phyloP scores from a whole-genome alignment of 2,329 filamentous ascomycete genomes.

The Phialemoniopsis sp. region DNA sequence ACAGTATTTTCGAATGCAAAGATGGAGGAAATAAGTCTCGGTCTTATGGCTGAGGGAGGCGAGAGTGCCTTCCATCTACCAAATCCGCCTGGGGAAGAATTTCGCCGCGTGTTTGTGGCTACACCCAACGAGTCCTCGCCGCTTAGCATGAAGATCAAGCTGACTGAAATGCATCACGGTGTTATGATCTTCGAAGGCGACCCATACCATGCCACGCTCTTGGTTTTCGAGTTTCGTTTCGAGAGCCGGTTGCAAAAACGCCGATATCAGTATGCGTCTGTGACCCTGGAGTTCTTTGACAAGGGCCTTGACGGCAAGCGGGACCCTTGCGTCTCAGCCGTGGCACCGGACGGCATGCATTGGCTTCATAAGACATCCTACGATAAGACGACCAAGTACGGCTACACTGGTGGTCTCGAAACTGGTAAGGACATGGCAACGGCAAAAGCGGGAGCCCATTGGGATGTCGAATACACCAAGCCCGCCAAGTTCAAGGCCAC shows the following conservation, averaged over 20 bases:
- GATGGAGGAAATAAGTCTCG: conserved; percentile 3
- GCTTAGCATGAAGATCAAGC: conserved; percentile 3
- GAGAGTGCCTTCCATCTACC: conserved; percentile 1
- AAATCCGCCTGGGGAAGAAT: not conserved
- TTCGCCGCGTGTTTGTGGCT: conserved; percentile 1
- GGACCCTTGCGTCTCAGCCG: conserved; percentile 1
- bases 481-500: conserved; percentile 3
- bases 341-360: conserved; percentile 5
- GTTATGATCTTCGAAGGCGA: conserved; percentile 2
- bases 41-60: conserved; percentile 1
- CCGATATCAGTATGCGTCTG: conserved; percentile 1
- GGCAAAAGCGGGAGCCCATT: conserved; percentile 1
- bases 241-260: not conserved
- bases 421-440: not conserved
- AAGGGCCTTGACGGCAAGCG: not conserved
- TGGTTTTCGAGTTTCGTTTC: conserved; percentile 6
- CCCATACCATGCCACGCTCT: conserved; percentile 2
- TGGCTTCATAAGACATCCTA: conserved; percentile 6
- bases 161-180: conserved; percentile 6
- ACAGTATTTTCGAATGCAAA: conserved; percentile 7
- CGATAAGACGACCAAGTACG: conserved; percentile 2
- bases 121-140: conserved; percentile 2
- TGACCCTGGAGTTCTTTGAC: conserved; percentile 6
- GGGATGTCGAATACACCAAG: conserved; percentile 6
- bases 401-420: not conserved